phyloP scores from a whole-genome alignment of 345 rosid species.

The Euphorbia lathyris region DNA sequence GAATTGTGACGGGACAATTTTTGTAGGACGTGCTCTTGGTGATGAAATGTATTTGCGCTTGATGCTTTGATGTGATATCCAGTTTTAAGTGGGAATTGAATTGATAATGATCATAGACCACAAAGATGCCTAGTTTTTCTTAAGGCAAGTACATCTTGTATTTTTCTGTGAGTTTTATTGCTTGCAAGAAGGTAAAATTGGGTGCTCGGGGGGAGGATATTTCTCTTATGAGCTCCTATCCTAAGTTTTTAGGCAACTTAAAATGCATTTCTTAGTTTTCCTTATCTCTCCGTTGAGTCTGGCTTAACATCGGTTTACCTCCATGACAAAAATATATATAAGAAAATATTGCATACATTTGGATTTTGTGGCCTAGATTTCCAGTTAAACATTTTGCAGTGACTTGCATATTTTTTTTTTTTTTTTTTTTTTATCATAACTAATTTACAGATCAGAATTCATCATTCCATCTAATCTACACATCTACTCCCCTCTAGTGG shows the following conservation, averaged over 20 bases:
- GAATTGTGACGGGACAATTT: background rate
- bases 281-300: background rate
- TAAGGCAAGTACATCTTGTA: background rate
- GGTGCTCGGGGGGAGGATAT: background rate
- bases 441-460: background rate
- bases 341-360: background rate
- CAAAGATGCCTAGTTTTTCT: background rate
- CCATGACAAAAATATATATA: background rate
- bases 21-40: background rate
- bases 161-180: background rate
- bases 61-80: background rate
- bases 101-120: background rate
- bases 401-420: background rate
- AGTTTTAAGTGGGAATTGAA: background rate
- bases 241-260: background rate
- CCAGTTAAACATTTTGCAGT: background rate
- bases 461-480: background rate
- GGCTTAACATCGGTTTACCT: background rate
- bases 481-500: too few species aligned
- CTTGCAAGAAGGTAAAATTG: background rate
- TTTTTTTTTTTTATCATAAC: background rate
- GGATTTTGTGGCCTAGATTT: background rate
- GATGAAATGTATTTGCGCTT: background rate
- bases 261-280: background rate
- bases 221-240: background rate